phyloP scores from a whole-genome alignment of 768 basidiomycete species.

The Cystobasidium onofrii region DNA sequence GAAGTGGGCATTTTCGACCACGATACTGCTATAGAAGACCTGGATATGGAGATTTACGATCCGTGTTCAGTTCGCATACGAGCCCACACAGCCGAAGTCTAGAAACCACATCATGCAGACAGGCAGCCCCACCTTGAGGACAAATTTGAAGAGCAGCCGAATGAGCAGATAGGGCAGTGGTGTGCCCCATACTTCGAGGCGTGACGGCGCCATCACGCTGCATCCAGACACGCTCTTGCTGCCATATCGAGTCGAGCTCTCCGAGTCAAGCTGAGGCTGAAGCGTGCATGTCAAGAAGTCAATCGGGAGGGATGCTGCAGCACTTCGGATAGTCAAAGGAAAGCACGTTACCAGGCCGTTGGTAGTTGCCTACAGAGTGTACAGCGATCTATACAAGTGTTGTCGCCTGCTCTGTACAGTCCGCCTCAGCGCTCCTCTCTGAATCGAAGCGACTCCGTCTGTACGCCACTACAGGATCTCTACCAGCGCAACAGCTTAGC shows the following conservation, averaged over 20 bases:
- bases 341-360: too few species aligned
- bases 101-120: background rate
- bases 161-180: slow-evolving; percentile 23
- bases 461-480: too few species aligned
- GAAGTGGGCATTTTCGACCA: slow-evolving; percentile 65
- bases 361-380: too few species aligned
- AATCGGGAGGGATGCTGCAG: background rate
- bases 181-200: background rate
- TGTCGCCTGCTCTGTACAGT: too few species aligned
- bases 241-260: background rate
- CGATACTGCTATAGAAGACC: slow-evolving; percentile 82
- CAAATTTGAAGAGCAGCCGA: slow-evolving; percentile 46
- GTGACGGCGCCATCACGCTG: background rate
- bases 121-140: slow-evolving; percentile 15
- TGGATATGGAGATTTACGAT: background rate
- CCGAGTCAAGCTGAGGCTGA: too few species aligned
- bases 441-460: too few species aligned
- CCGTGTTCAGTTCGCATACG: background rate
- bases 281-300: background rate
- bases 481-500: too few species aligned
- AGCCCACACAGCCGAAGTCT: background rate
- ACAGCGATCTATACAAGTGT: too few species aligned
- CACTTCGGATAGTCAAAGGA: too few species aligned
- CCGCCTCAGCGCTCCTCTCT: too few species aligned
- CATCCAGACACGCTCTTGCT: background rate